Evolutionary conservation across 1,284 basidiomycete genomes (phyloP), one percentile per base, ranked within the genome.

Genomic region (Apiotrichum sp.): DNA sequence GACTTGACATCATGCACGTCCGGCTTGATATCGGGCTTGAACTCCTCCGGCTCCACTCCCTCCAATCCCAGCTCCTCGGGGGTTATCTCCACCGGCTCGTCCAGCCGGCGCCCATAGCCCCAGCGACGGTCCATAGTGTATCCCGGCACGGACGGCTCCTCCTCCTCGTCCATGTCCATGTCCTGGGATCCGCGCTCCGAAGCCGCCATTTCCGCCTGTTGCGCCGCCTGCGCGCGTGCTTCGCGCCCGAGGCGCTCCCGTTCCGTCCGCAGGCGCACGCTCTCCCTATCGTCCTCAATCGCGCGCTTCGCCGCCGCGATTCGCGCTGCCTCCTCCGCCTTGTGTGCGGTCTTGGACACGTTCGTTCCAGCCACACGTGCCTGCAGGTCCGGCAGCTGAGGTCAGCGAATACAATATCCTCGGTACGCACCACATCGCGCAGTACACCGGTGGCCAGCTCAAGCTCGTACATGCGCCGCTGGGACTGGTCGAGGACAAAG

Each of bases 201-300:
- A 22, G 22, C 22, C 22, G 22, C 22, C 22, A 22, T 63, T 13
- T 55, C 55, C 6, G 35, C 51, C n/a, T 45, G 53, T 0, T 48
- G 45, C 14, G 35, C 55, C 3, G 38, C 54, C 29, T 41, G 40
- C 13, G 52, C 65, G 31, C 58, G 59, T 0, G 62, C 61, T 41
- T 62, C 64, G 14, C 71, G 52, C 4, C 32, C 64, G 2, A 60
- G 16, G 9, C 62, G 62, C 50, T 75, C 71, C 2, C 73, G 47
- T 33, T 68, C 64, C 0, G 62, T 63, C n/a, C 73, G 61, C 8
- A 58, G 60, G 46, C 62, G 57, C 13, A 76, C 73, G 0, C 47
- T 10, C 39, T 70, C 68, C 22, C 73, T 56, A 55, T 75, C 73
- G 0, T 61, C 72, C 53, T 75, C 73, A 57, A 70, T 65, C 52